These are phyloP conservation scores for Cairneyella variabilis DNA, from an alignment of 495 filamentous ascomycete species.

Conservation along the genomic window DNA sequence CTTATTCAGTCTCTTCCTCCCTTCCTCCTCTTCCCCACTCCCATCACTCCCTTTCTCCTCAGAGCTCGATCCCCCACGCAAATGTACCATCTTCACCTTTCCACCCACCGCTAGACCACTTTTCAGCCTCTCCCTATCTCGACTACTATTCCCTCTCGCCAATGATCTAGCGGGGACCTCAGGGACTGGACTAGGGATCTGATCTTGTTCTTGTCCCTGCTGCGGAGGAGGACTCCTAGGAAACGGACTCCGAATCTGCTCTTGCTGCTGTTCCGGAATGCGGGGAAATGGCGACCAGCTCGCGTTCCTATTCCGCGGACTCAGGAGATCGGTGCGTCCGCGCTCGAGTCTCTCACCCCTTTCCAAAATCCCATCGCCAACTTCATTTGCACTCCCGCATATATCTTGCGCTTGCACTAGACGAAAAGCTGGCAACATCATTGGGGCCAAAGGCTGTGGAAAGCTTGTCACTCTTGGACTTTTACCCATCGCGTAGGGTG, in stretches of 20 bases:
- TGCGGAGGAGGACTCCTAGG: no score
- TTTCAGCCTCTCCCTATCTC: neutral
- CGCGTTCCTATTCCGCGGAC: neutral
- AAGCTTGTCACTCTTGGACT: neutral
- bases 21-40: neutral
- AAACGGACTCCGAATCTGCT: no score
- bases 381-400: neutral
- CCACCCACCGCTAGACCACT: no score
- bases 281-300: neutral
- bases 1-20: neutral
- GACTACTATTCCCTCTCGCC: neutral
- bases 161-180: neutral
- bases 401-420: no score
- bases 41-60: neutral
- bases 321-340: neutral
- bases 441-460: no score
- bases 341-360: neutral
- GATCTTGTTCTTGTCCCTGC: neutral
- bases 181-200: neutral
- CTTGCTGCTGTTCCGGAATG: neutral
- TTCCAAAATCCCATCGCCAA: neutral
- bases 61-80: neutral
- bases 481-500: neutral
- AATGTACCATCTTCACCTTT: neutral
- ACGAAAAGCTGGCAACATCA: no score